phyloP scores from a whole-genome alignment of 176 grass and related monocot species.

The Microstegium vimineum region DNA sequence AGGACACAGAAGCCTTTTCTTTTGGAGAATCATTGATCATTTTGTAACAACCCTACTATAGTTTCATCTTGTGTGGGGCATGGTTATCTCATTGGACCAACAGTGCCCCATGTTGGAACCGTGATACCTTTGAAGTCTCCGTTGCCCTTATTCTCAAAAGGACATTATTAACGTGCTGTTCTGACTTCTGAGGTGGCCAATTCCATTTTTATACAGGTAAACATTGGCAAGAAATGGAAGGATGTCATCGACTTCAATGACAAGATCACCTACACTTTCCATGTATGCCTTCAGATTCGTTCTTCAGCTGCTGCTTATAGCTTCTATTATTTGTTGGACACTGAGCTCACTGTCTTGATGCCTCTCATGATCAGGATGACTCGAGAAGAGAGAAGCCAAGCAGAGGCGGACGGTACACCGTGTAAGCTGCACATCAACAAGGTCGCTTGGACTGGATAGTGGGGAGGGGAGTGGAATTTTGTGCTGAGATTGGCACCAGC shows the following conservation, averaged over 20 bases:
- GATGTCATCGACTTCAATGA: conserved; percentile 86
- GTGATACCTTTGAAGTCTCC: background rate
- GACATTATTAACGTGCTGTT: background rate
- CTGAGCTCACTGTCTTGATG: conserved; percentile 6
- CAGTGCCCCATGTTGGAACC: background rate
- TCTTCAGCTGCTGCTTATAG: background rate
- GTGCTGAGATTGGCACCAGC: background rate
- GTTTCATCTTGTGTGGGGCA: background rate
- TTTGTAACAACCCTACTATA: background rate
- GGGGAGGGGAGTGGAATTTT: background rate
- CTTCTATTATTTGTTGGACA: background rate
- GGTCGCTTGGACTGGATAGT: background rate
- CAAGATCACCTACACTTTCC: conserved; percentile 93
- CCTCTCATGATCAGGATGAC: conserved; percentile 58
- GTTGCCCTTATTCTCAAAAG: background rate
- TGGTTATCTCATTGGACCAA: background rate
- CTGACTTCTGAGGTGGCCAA: background rate
- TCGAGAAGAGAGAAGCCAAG: conserved; percentile 80
- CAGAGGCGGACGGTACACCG: conserved; percentile 82
- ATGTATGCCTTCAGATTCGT: conserved; percentile 52
- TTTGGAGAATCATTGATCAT: background rate
- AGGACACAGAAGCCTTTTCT: background rate
- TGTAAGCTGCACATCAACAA: conserved; percentile 35
- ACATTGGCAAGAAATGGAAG: conserved; percentile 99
- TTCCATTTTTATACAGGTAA: conserved; percentile 50